Percentiles rank a stretch among this genome's conserved stretches.
Evolutionary conservation across 768 basidiomycete genomes (phyloP).

Genomic region (Russula olivacea): DNA sequence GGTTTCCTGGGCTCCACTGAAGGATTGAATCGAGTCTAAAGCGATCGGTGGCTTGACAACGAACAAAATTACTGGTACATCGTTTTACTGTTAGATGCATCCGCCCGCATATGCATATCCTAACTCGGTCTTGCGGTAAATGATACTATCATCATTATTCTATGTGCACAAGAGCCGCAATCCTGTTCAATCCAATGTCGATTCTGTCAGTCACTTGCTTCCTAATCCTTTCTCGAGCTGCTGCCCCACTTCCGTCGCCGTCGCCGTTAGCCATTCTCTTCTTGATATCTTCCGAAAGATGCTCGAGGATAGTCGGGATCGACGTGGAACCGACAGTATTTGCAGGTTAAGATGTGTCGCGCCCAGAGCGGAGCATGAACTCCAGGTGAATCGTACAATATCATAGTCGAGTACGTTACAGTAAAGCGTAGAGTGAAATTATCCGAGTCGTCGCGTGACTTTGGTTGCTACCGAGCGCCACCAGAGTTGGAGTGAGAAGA

Average conservation of each 20-base stretch:
- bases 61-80: too few relatives aligned
- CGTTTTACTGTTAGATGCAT: too few relatives aligned
- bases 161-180: too few relatives aligned
- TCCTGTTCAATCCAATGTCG: too few relatives aligned
- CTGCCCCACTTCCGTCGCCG: conserved; percentile 11
- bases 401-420: neutral
- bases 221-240: too few relatives aligned
- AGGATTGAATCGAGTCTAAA: too few relatives aligned
- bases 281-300: neutral
- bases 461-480: neutral
- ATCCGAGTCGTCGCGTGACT: neutral
- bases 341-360: conserved; percentile 10
- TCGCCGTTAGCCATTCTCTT: conserved; percentile 1
- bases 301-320: conserved; percentile 2
- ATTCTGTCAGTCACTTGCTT: too few relatives aligned
- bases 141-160: too few relatives aligned
- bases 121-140: too few relatives aligned
- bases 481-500: neutral
- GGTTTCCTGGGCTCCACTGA: too few relatives aligned
- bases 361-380: conserved; percentile 7
- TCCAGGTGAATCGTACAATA: conserved; percentile 10
- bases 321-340: conserved; percentile 10
- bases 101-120: too few relatives aligned
- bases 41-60: too few relatives aligned
- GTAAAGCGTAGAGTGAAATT: conserved; percentile 13